Conservation (phyloP, 495 filamentous ascomycete species). For the Platismatia glauca region DNA sequence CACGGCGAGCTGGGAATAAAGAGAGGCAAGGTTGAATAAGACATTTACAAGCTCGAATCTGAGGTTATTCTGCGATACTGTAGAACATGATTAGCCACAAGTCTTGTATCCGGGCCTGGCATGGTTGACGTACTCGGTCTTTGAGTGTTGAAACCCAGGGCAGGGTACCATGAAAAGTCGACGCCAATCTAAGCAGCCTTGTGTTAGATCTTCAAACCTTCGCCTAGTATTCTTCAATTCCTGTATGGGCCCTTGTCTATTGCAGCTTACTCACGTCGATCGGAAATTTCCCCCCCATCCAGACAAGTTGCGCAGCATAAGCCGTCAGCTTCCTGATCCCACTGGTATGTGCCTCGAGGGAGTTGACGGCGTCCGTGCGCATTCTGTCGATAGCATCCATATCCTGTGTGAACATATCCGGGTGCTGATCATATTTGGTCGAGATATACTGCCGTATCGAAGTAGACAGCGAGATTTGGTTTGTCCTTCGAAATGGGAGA, state of each 20-base stretch:
- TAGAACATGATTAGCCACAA: conserved; percentile 11
- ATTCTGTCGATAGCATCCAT: conserved; percentile 77
- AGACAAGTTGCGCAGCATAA: conserved; percentile 89
- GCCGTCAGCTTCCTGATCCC: conserved; percentile 77
- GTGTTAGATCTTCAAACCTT: conserved; percentile 3
- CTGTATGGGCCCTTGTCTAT: background rate
- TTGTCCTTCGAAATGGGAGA: conserved; percentile 82
- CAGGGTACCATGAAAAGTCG: conserved; percentile 92
- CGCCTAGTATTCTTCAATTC: background rate
- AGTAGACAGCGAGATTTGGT: conserved; percentile 61
- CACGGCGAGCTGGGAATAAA: conserved; percentile 88
- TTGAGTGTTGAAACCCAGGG: conserved; percentile 80
- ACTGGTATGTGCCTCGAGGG: conserved; percentile 81
- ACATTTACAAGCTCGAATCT: conserved; percentile 93
- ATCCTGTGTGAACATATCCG: conserved; percentile 91
- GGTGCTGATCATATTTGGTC: conserved; percentile 97
- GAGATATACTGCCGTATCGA: conserved; percentile 96
- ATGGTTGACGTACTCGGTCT: conserved; percentile 45
- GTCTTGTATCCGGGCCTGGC: background rate
- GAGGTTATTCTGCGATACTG: conserved; percentile 78
- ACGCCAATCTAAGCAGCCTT: conserved; percentile 61
- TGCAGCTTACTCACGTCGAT: conserved; percentile 61
- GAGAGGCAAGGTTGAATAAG: conserved; percentile 81
- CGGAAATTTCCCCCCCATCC: conserved; percentile 92
- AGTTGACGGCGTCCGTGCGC: conserved; percentile 72